A percentile compares a stretch with the other conserved stretches of the same genome.
Evolutionary conservation across 192 early-diverging fungal genomes (phyloP).

Genomic region (Borealophlyctis nickersoniae): DNA sequence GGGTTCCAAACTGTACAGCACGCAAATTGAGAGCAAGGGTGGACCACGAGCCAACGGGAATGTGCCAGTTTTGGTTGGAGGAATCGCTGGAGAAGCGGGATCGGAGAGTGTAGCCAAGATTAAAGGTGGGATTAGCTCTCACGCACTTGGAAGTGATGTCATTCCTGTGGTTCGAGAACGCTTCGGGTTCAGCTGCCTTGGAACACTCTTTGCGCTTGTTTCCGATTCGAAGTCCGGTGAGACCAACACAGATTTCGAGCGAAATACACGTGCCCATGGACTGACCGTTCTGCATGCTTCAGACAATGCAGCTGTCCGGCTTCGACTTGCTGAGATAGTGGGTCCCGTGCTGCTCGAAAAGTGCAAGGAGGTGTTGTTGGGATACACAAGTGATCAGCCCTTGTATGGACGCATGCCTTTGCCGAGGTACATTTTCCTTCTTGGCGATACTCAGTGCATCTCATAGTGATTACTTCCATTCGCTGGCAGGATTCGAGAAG

Average conservation of each 20-base stretch:
- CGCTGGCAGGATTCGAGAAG: slow-evolving; percentile 49
- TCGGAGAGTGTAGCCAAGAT: neutral
- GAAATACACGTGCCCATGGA: too few relatives aligned
- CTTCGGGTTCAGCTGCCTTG: slow-evolving; percentile 65
- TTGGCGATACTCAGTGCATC: slow-evolving; percentile 2
- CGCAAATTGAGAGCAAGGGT: slow-evolving; percentile 18
- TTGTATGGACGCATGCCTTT: slow-evolving; percentile 67
- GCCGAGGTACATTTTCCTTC: slow-evolving; percentile 47
- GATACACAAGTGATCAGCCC: slow-evolving; percentile 63
- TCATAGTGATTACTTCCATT: neutral
- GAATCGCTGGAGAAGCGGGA: too few relatives aligned
- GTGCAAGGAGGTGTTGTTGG: slow-evolving; percentile 53
- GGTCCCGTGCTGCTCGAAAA: slow-evolving; percentile 63
- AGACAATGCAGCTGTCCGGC: slow-evolving; percentile 45
- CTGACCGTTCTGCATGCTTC: neutral
- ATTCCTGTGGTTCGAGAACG: slow-evolving; percentile 60
- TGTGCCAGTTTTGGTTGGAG: too few relatives aligned
- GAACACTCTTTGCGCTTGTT: slow-evolving; percentile 64
- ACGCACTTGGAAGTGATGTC: slow-evolving; percentile 42
- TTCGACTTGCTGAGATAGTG: slow-evolving; percentile 58
- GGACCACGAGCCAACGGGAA: too few relatives aligned
- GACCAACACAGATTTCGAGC: too few relatives aligned
- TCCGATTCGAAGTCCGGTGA: slow-evolving; percentile 34
- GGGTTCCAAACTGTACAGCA: slow-evolving; percentile 46
- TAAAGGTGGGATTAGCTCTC: too few relatives aligned